Conservation (phyloP, 805 yeast genomes). For the Wickerhamiella slavikovae region DNA sequence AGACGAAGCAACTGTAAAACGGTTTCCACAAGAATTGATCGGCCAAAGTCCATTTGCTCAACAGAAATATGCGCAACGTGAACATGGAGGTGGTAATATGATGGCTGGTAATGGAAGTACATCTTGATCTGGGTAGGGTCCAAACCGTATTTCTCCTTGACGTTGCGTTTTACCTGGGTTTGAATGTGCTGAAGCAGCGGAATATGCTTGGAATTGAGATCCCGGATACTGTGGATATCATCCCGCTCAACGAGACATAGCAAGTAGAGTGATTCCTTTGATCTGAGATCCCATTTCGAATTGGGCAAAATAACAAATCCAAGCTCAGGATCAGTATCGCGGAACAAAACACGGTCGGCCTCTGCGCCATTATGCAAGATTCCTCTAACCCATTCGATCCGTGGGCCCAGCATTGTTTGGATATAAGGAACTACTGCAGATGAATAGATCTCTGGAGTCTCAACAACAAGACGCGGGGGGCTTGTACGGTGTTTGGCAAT, state of each 20-base stretch:
- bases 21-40: slow-evolving; percentile 64
- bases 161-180: slow-evolving; percentile 25
- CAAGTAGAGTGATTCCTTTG: slow-evolving; percentile 50
- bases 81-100: slow-evolving; percentile 87
- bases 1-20: slow-evolving; percentile 46
- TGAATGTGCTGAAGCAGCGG: slow-evolving; percentile 33
- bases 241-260: slow-evolving; percentile 52
- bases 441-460: slow-evolving; percentile 61
- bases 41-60: slow-evolving; percentile 56
- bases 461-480: slow-evolving; percentile 38
- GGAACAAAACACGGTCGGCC: slow-evolving; percentile 54
- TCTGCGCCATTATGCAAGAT: slow-evolving; percentile 69
- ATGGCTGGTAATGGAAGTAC: slow-evolving; percentile 82
- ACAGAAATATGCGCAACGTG: slow-evolving; percentile 65
- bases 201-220: slow-evolving; percentile 38
- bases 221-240: slow-evolving; percentile 58
- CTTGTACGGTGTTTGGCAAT: slow-evolving; percentile 54
- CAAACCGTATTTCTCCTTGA: slow-evolving; percentile 29
- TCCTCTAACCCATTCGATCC: slow-evolving; percentile 79
- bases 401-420: slow-evolving; percentile 48
- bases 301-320: slow-evolving; percentile 77
- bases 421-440: slow-evolving; percentile 54
- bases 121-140: slow-evolving; percentile 40
- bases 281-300: slow-evolving; percentile 78
- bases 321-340: slow-evolving; percentile 29